Conservation (phyloP, 352 stramenopile genomes). For the Globisporangium acanthophoron region DNA sequence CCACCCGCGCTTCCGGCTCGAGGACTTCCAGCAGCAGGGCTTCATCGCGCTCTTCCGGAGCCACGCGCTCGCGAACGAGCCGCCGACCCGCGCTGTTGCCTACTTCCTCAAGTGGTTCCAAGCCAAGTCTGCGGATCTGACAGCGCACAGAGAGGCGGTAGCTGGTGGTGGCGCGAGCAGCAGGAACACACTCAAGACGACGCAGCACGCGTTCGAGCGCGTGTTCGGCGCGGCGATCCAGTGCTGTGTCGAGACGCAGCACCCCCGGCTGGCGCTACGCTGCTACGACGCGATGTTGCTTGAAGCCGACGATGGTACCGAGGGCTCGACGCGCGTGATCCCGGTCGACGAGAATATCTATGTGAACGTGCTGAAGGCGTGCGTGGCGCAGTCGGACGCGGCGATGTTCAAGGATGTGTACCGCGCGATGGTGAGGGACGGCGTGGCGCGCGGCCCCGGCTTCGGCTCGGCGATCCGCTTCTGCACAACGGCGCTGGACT, state of each 20-base stretch:
- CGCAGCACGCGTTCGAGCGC: slow-evolving; percentile 30
- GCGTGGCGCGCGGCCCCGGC: slow-evolving; percentile 45
- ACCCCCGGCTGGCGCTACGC: slow-evolving; percentile 43
- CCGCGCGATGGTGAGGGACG: slow-evolving; percentile 37
- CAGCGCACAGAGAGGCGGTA: not conserved
- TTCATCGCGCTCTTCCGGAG: slow-evolving; percentile 57
- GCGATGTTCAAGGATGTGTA: slow-evolving; percentile 52
- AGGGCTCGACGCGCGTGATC: slow-evolving; percentile 2
- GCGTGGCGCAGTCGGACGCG: slow-evolving; percentile 26
- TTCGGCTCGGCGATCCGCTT: slow-evolving; percentile 70
- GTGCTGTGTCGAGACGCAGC: slow-evolving; percentile 35
- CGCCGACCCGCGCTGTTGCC: slow-evolving; percentile 11
- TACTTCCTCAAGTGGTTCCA: slow-evolving; percentile 38
- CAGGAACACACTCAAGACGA: not conserved
- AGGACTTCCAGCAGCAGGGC: slow-evolving; percentile 52
- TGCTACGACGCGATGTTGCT: slow-evolving; percentile 34
- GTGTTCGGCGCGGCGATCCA: slow-evolving; percentile 71
- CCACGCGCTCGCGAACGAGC: slow-evolving; percentile 12
- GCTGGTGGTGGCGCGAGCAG: not conserved
- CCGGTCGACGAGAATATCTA: slow-evolving; percentile 73
- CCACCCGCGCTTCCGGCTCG: slow-evolving; percentile 20
- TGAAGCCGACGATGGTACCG: not conserved
- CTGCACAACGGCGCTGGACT: slow-evolving; percentile 40
- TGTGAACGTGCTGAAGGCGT: slow-evolving; percentile 70
- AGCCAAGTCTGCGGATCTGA: not conserved